Percentiles rank a stretch among this genome's conserved stretches.
Conservation (phyloP, 306 rosid species). For the Psophocarpus tetragonolobus region DNA sequence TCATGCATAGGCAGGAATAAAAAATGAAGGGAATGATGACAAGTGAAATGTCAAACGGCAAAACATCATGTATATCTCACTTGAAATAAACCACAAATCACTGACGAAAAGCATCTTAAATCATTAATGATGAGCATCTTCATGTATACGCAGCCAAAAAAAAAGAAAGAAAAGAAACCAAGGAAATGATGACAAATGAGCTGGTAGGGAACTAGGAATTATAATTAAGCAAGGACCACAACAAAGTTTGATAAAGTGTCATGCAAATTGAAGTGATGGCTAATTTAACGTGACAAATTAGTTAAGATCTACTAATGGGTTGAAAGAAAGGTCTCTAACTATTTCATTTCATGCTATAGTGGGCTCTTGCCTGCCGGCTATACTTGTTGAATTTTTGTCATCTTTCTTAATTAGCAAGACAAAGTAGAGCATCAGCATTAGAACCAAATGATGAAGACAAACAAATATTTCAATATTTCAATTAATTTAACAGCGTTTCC, state of each 20-base stretch:
- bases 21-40: not conserved
- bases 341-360: not conserved
- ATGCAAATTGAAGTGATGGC: slow-evolving; percentile 3
- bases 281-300: slow-evolving; percentile 30
- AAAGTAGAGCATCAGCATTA: not conserved
- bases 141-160: not conserved
- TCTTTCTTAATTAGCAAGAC: slow-evolving; percentile 12
- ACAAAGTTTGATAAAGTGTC: not conserved
- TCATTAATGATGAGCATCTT: slow-evolving; percentile 7
- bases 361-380: slow-evolving; percentile 22
- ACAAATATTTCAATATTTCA: not conserved
- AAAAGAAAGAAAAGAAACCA: not conserved
- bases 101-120: not conserved
- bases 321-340: not conserved
- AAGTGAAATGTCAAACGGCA: not conserved
- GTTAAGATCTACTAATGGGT: not conserved
- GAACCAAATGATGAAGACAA: slow-evolving; percentile 18
- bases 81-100: not conserved
- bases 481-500: slow-evolving; percentile 31
- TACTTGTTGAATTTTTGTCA: not conserved
- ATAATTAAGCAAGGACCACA: slow-evolving; percentile 7
- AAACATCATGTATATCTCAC: not conserved
- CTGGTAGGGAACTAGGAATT: not conserved
- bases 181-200: slow-evolving; percentile 14
- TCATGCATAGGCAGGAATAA: not conserved